Conservation (phyloP, 495 filamentous ascomycete genomes). For the Tuber indicum region DNA sequence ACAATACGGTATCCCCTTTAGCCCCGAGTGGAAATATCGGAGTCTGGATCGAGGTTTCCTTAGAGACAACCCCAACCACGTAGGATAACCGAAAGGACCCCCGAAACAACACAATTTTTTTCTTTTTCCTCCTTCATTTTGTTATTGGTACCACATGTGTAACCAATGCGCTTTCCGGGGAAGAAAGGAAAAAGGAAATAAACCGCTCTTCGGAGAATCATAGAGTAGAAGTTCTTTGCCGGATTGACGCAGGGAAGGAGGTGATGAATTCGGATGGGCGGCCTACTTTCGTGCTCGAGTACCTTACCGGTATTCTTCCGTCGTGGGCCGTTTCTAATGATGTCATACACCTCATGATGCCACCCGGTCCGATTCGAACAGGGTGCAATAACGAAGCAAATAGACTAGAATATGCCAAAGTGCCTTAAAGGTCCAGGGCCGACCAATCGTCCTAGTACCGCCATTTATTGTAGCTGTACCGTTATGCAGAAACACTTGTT, state of each 20-base stretch:
- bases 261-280: constrained; percentile 3
- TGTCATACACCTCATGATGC: background rate
- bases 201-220: background rate
- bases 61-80: background rate
- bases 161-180: background rate
- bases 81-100: background rate
- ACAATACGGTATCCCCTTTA: background rate
- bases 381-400: background rate
- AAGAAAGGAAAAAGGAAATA: background rate
- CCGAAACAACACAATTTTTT: background rate
- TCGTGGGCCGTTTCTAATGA: background rate
- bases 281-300: background rate
- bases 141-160: background rate
- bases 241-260: background rate
- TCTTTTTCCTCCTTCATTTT: background rate
- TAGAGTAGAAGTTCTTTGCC: background rate
- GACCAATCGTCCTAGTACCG: background rate
- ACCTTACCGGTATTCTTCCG: background rate
- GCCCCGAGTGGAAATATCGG: constrained; percentile 1
- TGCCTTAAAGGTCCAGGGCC: background rate
- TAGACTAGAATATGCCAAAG: background rate
- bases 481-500: background rate
- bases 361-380: background rate
- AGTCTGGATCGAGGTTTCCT: background rate
- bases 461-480: background rate